These are phyloP conservation scores for Rasamsonia emersonii DNA, from an alignment of 2,329 filamentous ascomycete genomes.

Conservation along the genomic window DNA sequence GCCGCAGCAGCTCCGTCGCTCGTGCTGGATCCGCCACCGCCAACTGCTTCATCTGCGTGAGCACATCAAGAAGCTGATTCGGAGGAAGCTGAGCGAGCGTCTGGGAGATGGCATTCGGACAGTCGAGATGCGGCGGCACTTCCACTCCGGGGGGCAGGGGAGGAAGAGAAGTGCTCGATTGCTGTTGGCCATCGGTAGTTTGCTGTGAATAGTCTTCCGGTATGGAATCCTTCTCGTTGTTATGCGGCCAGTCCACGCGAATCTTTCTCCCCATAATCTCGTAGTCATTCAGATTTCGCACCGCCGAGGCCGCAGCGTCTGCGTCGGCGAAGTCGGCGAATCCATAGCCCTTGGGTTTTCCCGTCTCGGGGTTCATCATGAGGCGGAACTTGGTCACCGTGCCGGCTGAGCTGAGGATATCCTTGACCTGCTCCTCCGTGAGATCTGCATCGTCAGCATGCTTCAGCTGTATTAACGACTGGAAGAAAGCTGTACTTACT, in stretches of 20 bases:
- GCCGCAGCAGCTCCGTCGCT: constrained; percentile 75
- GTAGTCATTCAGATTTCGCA: constrained; percentile 89
- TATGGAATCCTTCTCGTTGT: constrained; percentile 65
- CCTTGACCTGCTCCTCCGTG: constrained; percentile 90
- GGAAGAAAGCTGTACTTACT: constrained; percentile 71
- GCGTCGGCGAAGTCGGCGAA: constrained; percentile 94
- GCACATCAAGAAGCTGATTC: constrained; percentile 82
- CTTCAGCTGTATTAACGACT: constrained; percentile 14
- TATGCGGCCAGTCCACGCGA: constrained; percentile 91
- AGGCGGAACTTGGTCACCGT: constrained; percentile 87
- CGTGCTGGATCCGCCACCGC: constrained; percentile 73
- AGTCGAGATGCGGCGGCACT: constrained; percentile 71
- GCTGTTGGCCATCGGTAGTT: constrained; percentile 26
- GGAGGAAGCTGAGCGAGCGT: constrained; percentile 81
- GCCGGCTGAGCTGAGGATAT: constrained; percentile 84
- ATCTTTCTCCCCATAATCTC: constrained; percentile 93
- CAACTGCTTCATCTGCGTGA: constrained; percentile 87
- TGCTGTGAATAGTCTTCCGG: constrained; percentile 41
- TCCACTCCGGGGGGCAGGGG: constrained; percentile 79
- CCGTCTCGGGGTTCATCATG: constrained; percentile 92
- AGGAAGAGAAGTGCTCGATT: constrained; percentile 54
- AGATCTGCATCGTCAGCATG: constrained; percentile 53
- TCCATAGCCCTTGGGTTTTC: constrained; percentile 89
- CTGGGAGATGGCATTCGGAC: constrained; percentile 83
- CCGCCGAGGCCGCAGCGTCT: constrained; percentile 84